Percentiles rank a stretch among this genome's conserved stretches.
These are phyloP conservation scores for Naganishia onofrii DNA, from an alignment of 768 basidiomycete genomes.

Conservation along the genomic window DNA sequence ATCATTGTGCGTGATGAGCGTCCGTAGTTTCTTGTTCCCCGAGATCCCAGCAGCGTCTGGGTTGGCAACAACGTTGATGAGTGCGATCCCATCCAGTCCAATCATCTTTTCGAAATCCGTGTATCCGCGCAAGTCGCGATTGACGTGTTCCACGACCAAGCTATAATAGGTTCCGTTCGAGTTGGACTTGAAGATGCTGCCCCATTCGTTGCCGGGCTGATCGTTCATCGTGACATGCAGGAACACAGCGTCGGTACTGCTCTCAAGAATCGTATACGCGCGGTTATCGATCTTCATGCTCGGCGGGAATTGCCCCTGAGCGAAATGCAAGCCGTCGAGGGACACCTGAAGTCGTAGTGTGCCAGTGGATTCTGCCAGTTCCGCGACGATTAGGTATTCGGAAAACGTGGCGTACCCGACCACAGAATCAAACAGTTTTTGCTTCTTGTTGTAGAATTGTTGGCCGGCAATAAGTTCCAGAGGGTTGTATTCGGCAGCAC, in stretches of 20 bases:
- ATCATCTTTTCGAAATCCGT: conserved; percentile 98
- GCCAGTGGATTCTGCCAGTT: conserved; percentile 61
- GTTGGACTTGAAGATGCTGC: conserved; percentile 78
- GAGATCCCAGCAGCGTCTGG: conserved; percentile 69
- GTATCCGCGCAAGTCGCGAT: conserved; percentile 79
- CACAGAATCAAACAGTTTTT: conserved; percentile 76
- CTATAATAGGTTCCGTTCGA: conserved; percentile 98
- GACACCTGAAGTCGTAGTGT: conserved; percentile 83
- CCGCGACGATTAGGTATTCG: conserved; percentile 91
- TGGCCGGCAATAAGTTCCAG: conserved; percentile 75
- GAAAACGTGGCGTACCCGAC: conserved; percentile 91
- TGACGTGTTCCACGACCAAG: conserved; percentile 78
- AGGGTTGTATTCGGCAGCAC: conserved; percentile 62
- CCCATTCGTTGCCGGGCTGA: conserved; percentile 71
- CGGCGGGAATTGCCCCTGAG: conserved; percentile 83
- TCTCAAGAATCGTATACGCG: conserved; percentile 92
- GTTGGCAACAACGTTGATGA: conserved; percentile 86
- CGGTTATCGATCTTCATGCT: conserved; percentile 85
- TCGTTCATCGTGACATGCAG: conserved; percentile 91
- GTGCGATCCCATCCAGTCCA: conserved; percentile 89
- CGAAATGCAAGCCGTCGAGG: conserved; percentile 79
- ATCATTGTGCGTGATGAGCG: conserved; percentile 92
- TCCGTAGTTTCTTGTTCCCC: conserved; percentile 72
- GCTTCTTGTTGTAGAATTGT: conserved; percentile 69
- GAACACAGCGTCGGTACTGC: conserved; percentile 88